A percentile compares a stretch with the other conserved stretches of the same genome.
These are phyloP conservation scores for Kurtzmaniella fragi DNA, from an alignment of 805 yeast genomes.

Conservation along the genomic window DNA sequence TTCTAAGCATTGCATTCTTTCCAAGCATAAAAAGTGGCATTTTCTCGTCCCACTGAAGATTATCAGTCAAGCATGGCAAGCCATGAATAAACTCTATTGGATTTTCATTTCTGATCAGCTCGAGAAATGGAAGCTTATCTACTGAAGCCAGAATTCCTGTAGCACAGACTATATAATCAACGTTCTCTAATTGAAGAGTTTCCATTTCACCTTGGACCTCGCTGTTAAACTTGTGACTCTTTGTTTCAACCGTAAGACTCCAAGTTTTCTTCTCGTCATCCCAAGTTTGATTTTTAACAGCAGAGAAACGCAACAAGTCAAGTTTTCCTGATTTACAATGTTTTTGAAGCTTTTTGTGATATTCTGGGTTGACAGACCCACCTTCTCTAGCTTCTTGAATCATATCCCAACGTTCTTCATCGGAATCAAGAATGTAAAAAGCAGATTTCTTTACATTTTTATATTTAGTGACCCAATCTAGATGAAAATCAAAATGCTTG, in stretches of 20 bases:
- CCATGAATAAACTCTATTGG: constrained; percentile 33
- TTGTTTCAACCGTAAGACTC: constrained; percentile 12
- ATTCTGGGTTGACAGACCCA: constrained; percentile 43
- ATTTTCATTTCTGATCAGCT: constrained; percentile 17
- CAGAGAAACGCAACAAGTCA: constrained; percentile 22
- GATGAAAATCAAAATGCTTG: constrained; percentile 44
- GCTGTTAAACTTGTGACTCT: constrained; percentile 4
- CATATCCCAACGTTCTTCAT: constrained; percentile 36
- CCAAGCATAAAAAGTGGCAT: constrained; percentile 40
- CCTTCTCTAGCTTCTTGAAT: constrained; percentile 40
- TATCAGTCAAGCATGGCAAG: constrained; percentile 39
- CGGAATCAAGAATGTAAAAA: constrained; percentile 38
- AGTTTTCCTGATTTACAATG: constrained; percentile 27
- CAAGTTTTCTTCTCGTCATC: constrained; percentile 18
- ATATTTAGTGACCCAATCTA: constrained; percentile 48
- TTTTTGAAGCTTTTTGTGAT: constrained; percentile 24
- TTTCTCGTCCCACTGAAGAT: constrained; percentile 36
- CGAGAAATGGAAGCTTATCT: constrained; percentile 21
- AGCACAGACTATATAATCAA: constrained; percentile 37
- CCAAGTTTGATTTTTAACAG: constrained; percentile 21
- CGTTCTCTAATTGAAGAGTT: constrained; percentile 2
- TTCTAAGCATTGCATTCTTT: constrained; percentile 35
- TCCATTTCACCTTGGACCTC: constrained; percentile 3
- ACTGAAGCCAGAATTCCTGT: constrained; percentile 35
- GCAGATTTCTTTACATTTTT: constrained; percentile 40